Base-by-base conservation (phyloP, 2,329 filamentous ascomycete species). In the Coniochaeta ligniaria region DNA sequence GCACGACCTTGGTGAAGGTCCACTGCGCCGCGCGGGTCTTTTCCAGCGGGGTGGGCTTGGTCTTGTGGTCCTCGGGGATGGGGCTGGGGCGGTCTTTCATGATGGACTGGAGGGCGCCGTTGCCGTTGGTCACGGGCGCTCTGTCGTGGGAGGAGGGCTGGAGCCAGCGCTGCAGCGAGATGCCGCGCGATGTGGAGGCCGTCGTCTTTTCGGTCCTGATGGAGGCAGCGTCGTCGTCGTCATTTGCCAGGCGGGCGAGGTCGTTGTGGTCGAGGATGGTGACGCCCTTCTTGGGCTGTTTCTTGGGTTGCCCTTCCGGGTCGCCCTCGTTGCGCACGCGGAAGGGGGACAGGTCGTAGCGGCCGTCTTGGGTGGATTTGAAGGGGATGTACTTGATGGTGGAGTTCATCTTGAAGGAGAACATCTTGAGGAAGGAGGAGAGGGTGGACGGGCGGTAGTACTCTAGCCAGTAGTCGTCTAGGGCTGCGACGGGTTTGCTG, bases 401-500 rank as follows among this genome's bases (percentile, higher is more conserved):
- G 0, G 91, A 93, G 70, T 94, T 96, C 83, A 98, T 91, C 70
- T 91, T 92, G 74, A 90, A 96, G 0, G 92, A 86, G 71, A 96
- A 97, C 72, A 97, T 90, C 71, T 97, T 99, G 16, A 88, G 83
- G 66, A 98, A 92, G 0, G 92, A 95, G 0, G 95, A 96, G 1
- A 98, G 77, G 0, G 90, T 91, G 8, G 91, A 82, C 0, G 95
- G 95, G 16, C 93, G 87, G 71, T 99, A 99, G 73, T 97, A 98
- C 72, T 99, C 95, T 8, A 95, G 80, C 95, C 95, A 99, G 74
- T 96, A 99, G 73, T 98, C 92, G 70, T 98, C 94, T 62, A 91
- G 92, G 62, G 83, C 85, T 3, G 80, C 76, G 3, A 89, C 75
- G 7, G 78, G 77, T 63, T 78, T 81, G 31, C 72, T 71, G 14